Evolutionary conservation across 805 yeast genomes (phyloP), one percentile per base, ranked within the genome.

Genomic region (Yamadazyma laniorum): DNA sequence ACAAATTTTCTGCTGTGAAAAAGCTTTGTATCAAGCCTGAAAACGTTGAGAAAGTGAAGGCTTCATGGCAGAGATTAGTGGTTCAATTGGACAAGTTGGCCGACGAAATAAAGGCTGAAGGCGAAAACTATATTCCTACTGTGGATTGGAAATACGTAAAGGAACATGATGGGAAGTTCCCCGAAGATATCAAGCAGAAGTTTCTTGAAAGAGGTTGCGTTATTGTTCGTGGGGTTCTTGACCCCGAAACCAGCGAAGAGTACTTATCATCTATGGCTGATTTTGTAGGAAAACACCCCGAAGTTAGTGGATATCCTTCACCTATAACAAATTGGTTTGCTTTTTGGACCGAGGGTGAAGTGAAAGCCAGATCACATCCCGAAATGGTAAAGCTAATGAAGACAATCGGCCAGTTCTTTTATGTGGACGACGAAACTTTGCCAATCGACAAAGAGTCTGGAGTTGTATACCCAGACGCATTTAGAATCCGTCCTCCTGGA

Each of bases 381-480:
- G 55, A 58, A 16, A 42, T 65, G 16, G 41, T 54, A 13, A 44
- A 50, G 8, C 49, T 61, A 5, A 53, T 58, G 51, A 43, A 41
- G n/a, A 44, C 50, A n/a, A 41, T 61, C 44, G 50, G 49, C 35
- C 39, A 47, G 6, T 42, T 58, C 34, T 65, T 65, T 61, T 53
- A 56, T 34, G 47, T 53, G n/a, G 45, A 53, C 11, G 52, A 60
- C 16, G 48, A 53, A 2, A 50, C 50, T 11, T 42, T 53, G 11
- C 46, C 45, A 15, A 44, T 67, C 13, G 62, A 65, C 28, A 47
- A 60, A 32, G 53, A 51, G 9, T 51, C 58, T 8, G 60, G 63
- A 26, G 50, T 69, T 14, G 53, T 59, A 11, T 70, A 70, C 44
- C 71, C 70, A n/a, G 75, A 70, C 47, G 49, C 73, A 15, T 50